These are phyloP conservation scores for Solanum commersonii DNA, from an alignment of 257 asterid genomes.

Conservation along the genomic window DNA sequence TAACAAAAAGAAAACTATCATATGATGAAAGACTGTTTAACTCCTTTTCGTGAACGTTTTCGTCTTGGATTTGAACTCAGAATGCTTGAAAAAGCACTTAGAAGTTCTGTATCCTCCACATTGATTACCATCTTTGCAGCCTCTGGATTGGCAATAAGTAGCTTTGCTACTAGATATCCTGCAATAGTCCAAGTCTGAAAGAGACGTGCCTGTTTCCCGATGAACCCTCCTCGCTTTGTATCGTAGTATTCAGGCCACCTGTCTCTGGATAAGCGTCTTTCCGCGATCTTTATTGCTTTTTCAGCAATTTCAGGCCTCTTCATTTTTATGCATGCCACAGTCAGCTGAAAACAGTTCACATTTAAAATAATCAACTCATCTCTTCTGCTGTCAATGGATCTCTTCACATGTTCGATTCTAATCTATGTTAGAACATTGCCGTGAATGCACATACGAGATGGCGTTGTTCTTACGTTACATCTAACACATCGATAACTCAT, in stretches of 20 bases:
- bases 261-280: slow-evolving; percentile 44
- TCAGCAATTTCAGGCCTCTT: slow-evolving; percentile 61
- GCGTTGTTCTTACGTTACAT: neutral
- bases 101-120: slow-evolving; percentile 52
- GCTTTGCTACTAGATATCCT: slow-evolving; percentile 71
- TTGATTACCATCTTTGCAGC: slow-evolving; percentile 64
- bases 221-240: slow-evolving; percentile 62
- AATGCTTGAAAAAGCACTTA: slow-evolving; percentile 44
- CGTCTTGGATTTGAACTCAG: slow-evolving; percentile 50
- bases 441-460: neutral
- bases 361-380: neutral
- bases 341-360: slow-evolving; percentile 31
- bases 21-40: slow-evolving; percentile 50
- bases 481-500: neutral
- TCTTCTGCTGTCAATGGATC: neutral
- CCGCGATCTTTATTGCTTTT: slow-evolving; percentile 56
- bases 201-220: slow-evolving; percentile 71
- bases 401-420: neutral
- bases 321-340: slow-evolving; percentile 81
- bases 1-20: slow-evolving; percentile 9
- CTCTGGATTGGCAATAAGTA: slow-evolving; percentile 47
- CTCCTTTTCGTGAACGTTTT: slow-evolving; percentile 50
- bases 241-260: slow-evolving; percentile 84
- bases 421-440: neutral
- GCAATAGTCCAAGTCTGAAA: slow-evolving; percentile 81